A percentile compares a stretch with the other conserved stretches of the same genome.
These are phyloP conservation scores for Tympanopsis confertula DNA, from an alignment of 2,329 filamentous ascomycete species.

Conservation along the genomic window DNA sequence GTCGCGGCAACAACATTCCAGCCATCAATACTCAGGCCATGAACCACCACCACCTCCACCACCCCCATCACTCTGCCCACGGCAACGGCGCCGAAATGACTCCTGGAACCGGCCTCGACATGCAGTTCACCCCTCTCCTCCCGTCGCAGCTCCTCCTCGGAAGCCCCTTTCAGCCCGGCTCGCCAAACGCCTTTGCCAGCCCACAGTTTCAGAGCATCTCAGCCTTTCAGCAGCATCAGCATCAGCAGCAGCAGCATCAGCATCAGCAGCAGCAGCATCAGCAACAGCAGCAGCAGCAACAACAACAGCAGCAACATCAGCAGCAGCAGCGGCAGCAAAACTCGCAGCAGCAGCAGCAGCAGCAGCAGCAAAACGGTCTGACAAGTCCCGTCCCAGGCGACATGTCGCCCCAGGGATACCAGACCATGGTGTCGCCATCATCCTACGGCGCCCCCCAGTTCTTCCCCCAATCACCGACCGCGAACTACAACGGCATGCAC, in stretches of 20 bases:
- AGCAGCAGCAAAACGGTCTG: constrained; percentile 49
- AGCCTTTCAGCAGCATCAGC: constrained; percentile 66
- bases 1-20: constrained; percentile 56
- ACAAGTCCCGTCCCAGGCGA: constrained; percentile 61
- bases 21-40: constrained; percentile 19
- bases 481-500: constrained; percentile 54
- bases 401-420: constrained; percentile 74
- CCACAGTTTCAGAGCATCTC: constrained; percentile 83
- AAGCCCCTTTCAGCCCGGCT: constrained; percentile 92
- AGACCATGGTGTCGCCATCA: constrained; percentile 75
- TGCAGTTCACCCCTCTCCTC: constrained; percentile 95
- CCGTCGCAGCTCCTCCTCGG: constrained; percentile 90
- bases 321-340: constrained; percentile 37
- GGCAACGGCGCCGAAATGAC: constrained; percentile 75
- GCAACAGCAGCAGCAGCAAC: constrained; percentile 33
- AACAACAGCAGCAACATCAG: constrained; percentile 36
- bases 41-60: constrained; percentile 13
- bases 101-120: constrained; percentile 82
- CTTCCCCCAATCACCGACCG: constrained; percentile 77
- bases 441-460: constrained; percentile 73
- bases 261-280: no score
- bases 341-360: constrained; percentile 41
- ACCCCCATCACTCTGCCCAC: constrained; percentile 31
- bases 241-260: no score
- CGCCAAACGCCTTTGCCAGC: constrained; percentile 77